A percentile compares a stretch with the other conserved stretches of the same genome.
phyloP scores from a whole-genome alignment of 495 filamentous ascomycete species.

The Lineolata rhizophorae region DNA sequence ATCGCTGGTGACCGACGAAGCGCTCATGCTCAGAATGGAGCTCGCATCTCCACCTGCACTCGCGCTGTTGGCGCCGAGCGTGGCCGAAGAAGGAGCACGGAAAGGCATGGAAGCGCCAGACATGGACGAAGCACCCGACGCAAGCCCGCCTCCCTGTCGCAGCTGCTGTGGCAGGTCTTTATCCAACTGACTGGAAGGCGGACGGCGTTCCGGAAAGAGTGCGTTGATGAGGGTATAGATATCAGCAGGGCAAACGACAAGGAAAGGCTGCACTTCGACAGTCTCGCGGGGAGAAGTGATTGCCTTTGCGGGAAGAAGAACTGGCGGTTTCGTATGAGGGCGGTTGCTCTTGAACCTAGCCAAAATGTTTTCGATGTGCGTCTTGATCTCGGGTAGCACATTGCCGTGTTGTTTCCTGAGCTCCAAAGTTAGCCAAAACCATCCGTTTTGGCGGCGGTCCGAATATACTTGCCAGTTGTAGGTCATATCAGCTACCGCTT shows the following conservation, averaged over 20 bases:
- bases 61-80: not conserved
- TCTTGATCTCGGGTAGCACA: conserved; percentile 41
- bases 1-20: conserved; percentile 45
- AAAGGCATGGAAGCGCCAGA: conserved; percentile 33
- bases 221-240: conserved; percentile 46
- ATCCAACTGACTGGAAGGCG: conserved; percentile 24
- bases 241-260: conserved; percentile 55
- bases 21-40: conserved; percentile 43
- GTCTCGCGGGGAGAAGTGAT: conserved; percentile 50
- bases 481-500: conserved; percentile 42
- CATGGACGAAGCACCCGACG: conserved; percentile 43
- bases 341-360: conserved; percentile 35
- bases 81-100: conserved; percentile 7
- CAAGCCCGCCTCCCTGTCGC: conserved; percentile 25
- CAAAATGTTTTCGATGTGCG: conserved; percentile 59
- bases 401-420: conserved; percentile 38
- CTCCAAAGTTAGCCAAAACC: conserved; percentile 5
- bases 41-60: conserved; percentile 10
- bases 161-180: conserved; percentile 21
- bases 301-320: conserved; percentile 41
- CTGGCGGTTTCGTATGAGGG: conserved; percentile 29
- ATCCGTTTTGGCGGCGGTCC: not conserved
- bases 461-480: conserved; percentile 20
- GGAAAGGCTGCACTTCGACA: conserved; percentile 45
- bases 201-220: conserved; percentile 42